phyloP scores from a whole-genome alignment of 2,329 filamentous ascomycete genomes.

The Acrocalymma vagum region DNA sequence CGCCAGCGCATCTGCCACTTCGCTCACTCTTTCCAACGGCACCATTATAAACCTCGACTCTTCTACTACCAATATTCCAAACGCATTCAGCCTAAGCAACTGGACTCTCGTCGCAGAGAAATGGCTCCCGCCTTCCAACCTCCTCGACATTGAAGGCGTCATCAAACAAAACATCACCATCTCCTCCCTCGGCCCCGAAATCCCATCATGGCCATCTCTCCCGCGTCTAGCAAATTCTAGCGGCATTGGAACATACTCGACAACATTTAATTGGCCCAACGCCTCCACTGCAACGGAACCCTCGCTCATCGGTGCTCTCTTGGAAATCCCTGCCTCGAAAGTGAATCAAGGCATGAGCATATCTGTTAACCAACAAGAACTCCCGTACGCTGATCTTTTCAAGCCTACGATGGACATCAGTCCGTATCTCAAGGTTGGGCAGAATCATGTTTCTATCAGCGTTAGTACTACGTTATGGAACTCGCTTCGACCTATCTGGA shows the following conservation, averaged over 20 bases:
- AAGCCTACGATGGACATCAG: too few species aligned
- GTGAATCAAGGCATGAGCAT: too few species aligned
- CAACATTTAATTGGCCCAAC: slow-evolving; percentile 39
- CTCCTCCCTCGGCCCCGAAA: slow-evolving; percentile 7
- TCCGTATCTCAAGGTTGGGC: too few species aligned
- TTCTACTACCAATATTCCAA: slow-evolving; percentile 5
- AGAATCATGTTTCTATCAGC: too few species aligned
- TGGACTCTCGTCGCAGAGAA: slow-evolving; percentile 51
- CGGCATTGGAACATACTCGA: slow-evolving; percentile 45
- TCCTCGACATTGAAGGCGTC: slow-evolving; percentile 29
- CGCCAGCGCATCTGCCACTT: slow-evolving; percentile 8
- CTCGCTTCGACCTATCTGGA: too few species aligned
- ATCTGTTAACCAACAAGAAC: too few species aligned
- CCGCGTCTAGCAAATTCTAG: slow-evolving; percentile 35
- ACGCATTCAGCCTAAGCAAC: slow-evolving; percentile 35
- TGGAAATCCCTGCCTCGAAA: too few species aligned
- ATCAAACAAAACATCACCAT: slow-evolving; percentile 18
- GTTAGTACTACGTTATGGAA: too few species aligned
- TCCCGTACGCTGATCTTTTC: too few species aligned
- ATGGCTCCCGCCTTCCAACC: slow-evolving; percentile 48
- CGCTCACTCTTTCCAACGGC: slow-evolving; percentile 1
- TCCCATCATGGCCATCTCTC: slow-evolving; percentile 19
- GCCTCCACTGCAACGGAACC: too few species aligned
- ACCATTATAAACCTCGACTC: slow-evolving; percentile 3
- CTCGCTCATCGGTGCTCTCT: too few species aligned